Conservation (phyloP, 1,284 basidiomycete genomes). For the Grifola frondosa region DNA sequence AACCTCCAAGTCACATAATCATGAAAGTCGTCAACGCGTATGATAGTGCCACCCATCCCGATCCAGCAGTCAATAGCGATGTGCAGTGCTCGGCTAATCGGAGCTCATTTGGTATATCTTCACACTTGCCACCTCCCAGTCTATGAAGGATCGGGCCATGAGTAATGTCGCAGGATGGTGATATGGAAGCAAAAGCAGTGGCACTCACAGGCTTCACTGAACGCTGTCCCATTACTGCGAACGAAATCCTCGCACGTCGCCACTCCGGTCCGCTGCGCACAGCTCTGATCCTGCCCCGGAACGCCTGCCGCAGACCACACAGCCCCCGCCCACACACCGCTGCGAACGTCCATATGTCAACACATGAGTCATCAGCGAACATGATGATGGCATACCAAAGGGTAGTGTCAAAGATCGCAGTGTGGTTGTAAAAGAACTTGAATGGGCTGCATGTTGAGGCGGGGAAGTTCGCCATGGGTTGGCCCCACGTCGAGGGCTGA, state of each 20-base stretch:
- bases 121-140: constrained; percentile 76
- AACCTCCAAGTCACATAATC: too few relatives aligned
- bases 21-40: too few relatives aligned
- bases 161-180: not conserved
- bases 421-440: constrained; percentile 71
- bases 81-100: not conserved
- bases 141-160: constrained; percentile 35
- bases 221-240: constrained; percentile 63
- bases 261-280: constrained; percentile 79
- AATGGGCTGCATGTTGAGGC: constrained; percentile 68
- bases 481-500: constrained; percentile 72
- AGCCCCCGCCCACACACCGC: constrained; percentile 85
- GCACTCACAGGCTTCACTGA: constrained; percentile 76
- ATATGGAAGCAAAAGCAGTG: not conserved
- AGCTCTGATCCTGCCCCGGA: constrained; percentile 80
- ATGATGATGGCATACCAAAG: constrained; percentile 54
- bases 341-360: constrained; percentile 29
- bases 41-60: too few relatives aligned
- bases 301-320: constrained; percentile 72
- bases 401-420: constrained; percentile 79
- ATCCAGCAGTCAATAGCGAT: not conserved
- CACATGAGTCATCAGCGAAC: constrained; percentile 3
- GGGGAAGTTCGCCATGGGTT: constrained; percentile 71
- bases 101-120: constrained; percentile 57
- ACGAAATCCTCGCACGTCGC: constrained; percentile 79